Conservation (phyloP, 2,329 filamentous ascomycete species). For the Aspergillus quadrilineatus region DNA sequence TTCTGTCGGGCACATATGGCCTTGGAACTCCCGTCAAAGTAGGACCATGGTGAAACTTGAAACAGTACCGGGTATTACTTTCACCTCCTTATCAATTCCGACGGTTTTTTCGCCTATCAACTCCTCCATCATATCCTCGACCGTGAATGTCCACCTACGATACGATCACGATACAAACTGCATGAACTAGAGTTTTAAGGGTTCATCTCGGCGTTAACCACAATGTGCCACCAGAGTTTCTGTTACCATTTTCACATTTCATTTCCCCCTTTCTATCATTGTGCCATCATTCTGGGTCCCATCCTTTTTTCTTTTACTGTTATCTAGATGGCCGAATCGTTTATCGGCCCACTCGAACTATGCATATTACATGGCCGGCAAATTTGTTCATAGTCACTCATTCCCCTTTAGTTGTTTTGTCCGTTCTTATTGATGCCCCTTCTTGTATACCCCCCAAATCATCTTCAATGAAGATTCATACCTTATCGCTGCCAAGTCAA, state of each 20-base stretch:
- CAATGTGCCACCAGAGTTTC: conserved; percentile 31
- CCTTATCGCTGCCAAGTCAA: conserved; percentile 10
- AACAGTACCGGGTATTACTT: conserved; percentile 10
- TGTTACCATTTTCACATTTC: conserved; percentile 16
- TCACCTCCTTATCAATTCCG: conserved; percentile 11
- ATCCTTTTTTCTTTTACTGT: conserved; percentile 2
- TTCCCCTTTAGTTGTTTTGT: conserved; percentile 14
- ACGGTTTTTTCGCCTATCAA: conserved; percentile 6
- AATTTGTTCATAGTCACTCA: conserved; percentile 4
- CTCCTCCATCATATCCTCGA: conserved; percentile 24
- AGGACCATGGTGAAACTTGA: conserved; percentile 52
- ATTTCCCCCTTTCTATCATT: conserved; percentile 15
- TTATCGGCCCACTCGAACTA: background rate
- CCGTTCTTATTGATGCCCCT: conserved; percentile 11
- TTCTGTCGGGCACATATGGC: conserved; percentile 58
- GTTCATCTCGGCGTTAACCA: conserved; percentile 40
- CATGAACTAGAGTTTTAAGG: conserved; percentile 44
- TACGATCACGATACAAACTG: conserved; percentile 47
- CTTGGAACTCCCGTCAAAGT: conserved; percentile 55
- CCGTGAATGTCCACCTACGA: conserved; percentile 39
- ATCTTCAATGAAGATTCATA: conserved; percentile 14
- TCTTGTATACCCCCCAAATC: conserved; percentile 24
- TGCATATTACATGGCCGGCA: conserved; percentile 2
- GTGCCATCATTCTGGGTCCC: conserved; percentile 12
- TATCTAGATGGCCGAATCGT: conserved; percentile 11